Conservation (phyloP, 176 grass and related monocot genomes). For the Echinochloa phyllopogon region DNA sequence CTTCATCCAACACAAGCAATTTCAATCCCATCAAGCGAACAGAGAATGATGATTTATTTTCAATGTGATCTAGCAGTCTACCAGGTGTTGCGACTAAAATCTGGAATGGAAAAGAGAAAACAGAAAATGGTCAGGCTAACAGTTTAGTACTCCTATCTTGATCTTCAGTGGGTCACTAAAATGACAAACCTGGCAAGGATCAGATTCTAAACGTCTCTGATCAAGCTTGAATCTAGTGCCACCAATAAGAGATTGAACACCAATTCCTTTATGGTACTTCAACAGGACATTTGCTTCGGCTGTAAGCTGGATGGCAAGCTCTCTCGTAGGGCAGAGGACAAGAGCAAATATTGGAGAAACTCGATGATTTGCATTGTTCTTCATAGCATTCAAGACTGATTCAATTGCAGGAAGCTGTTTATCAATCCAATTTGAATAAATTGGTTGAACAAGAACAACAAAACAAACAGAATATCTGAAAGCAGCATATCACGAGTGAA, state of each 20-base stretch:
- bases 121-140: slow-evolving; percentile 31
- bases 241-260: slow-evolving; percentile 90
- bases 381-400: slow-evolving; percentile 80
- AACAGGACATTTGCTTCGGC: slow-evolving; percentile 88
- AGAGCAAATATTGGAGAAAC: slow-evolving; percentile 82
- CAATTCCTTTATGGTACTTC: slow-evolving; percentile 81
- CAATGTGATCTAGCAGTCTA: slow-evolving; percentile 92
- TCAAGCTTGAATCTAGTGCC: slow-evolving; percentile 93
- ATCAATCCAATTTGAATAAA: slow-evolving; percentile 63
- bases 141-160: slow-evolving; percentile 33
- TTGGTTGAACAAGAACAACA: slow-evolving; percentile 28
- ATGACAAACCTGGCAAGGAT: slow-evolving; percentile 80
- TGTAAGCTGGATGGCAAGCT: slow-evolving; percentile 87
- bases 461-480: slow-evolving; percentile 30
- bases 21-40: slow-evolving; percentile 96
- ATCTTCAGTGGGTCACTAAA: slow-evolving; percentile 21
- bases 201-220: slow-evolving; percentile 82
- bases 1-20: slow-evolving; percentile 96
- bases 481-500: slow-evolving; percentile 30
- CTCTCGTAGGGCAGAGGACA: slow-evolving; percentile 90
- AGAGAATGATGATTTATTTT: slow-evolving; percentile 92
- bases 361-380: slow-evolving; percentile 61
- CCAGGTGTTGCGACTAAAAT: slow-evolving; percentile 96
- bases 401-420: slow-evolving; percentile 99
- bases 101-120: slow-evolving; percentile 47